phyloP scores from a whole-genome alignment of 371 early-diverging fungal genomes.

The Mortierella sp. region DNA sequence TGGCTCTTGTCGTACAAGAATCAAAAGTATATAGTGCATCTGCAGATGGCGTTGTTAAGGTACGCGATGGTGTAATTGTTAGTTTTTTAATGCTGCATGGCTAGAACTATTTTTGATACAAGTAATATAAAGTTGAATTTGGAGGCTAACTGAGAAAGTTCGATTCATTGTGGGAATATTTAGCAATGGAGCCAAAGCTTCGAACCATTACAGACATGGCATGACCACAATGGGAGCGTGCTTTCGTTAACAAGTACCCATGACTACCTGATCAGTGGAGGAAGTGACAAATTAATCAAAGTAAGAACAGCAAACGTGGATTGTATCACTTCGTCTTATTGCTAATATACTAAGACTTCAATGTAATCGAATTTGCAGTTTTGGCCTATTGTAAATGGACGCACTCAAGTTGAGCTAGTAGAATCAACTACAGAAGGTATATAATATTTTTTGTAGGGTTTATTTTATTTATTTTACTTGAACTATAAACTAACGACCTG shows the following conservation, averaged over 20 bases:
- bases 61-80: slow-evolving; percentile 56
- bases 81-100: slow-evolving; percentile 1
- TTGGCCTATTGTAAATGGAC: slow-evolving; percentile 41
- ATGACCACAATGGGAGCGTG: slow-evolving; percentile 74
- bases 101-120: too few relatives aligned
- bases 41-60: slow-evolving; percentile 83
- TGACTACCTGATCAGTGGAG: slow-evolving; percentile 73
- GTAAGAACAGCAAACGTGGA: slow-evolving; percentile 26
- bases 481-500: too few relatives aligned
- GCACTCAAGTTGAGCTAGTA: slow-evolving; percentile 18
- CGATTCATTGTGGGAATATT: neutral
- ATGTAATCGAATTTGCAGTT: slow-evolving; percentile 7
- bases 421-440: slow-evolving; percentile 42
- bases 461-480: too few relatives aligned
- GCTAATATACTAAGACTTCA: neutral
- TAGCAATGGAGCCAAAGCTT: slow-evolving; percentile 80
- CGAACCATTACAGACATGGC: slow-evolving; percentile 70
- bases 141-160: neutral
- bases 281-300: slow-evolving; percentile 78
- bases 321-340: neutral
- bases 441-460: too few relatives aligned
- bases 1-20: slow-evolving; percentile 65
- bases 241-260: slow-evolving; percentile 73
- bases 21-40: slow-evolving; percentile 76
- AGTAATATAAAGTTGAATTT: neutral